Base-by-base conservation (phyloP, 106 monocot genomes). In the Chionographis japonica region DNA sequence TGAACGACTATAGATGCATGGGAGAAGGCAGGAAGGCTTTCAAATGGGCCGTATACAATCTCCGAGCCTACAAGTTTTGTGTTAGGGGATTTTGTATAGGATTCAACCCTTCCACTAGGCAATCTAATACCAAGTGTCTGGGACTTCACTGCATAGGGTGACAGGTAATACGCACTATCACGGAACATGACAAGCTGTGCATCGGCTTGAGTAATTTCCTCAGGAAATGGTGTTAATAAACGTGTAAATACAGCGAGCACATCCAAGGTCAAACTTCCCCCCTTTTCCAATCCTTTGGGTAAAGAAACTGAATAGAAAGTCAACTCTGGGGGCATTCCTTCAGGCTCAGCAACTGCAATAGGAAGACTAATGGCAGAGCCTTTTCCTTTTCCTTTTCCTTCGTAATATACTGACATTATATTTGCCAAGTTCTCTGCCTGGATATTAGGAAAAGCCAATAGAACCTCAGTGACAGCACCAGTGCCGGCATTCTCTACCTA, bases 151-250 rank as follows among this genome's bases (percentile, higher is more conserved):
- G 36, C 20, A 79, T 98, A 92, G 18, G 92, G 92, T 17, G 97
- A 92, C n/a, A 85, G 60, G 74, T 65, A 92, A 49, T 98, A 87
- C 12, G 92, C 85, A 81, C 76, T 92, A 58, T 98, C 97, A 51
- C 86, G 79, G 68, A 87, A 98, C 37, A 98, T 66, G 54, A 92
- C 84, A 58, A 98, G 89, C 52, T 98, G 97, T n/a, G 20, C 35
- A 74, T 97, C 92, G 65, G 84, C 81, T 72, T 97, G 97, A 68
- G 84, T 81, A 56, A 98, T 98, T 81, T 98, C 87, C 59, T 87
- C 89, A 20, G 97, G 97, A 69, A 92, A 98, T 73, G 97, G 92
- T 53, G 74, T 72, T 40, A 98, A 62, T 51, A 80, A 83, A 82
- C 79, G 80, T 42, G 89, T 85, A 67, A 81, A 89, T 52, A 85